Base-by-base conservation (phyloP, 2,329 filamentous ascomycete genomes). In the Fusarium pininemorale region DNA sequence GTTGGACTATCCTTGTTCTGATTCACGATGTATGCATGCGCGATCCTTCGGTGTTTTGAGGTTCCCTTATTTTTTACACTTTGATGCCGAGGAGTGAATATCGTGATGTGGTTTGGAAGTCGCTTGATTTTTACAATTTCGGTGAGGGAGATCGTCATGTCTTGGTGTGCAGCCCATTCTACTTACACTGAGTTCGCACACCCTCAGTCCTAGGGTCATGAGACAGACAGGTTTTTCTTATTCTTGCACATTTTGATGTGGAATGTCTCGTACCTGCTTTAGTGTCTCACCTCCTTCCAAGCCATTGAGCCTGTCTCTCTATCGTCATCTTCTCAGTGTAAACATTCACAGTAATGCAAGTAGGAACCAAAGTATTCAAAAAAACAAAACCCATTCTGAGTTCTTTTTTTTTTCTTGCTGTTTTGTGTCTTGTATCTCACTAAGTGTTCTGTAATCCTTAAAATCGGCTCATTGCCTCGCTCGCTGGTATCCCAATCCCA, bases 401-500 rank as follows among this genome's bases (percentile, higher is more conserved):
- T 74, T 73, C 62, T 50, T 65, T 66, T 66, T 72, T 63, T 56
- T 73, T 73, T 61, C 41, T 69, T 30, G 26, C 22, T 70, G 54
- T 66, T 70, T 70, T 67, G 56, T 73, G 63, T 72, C 68, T 70
- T 74, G 66, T 68, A 74, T 73, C 70, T 73, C 38, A 45, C 42
- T 59, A 37, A 62, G 41, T 73, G 67, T 74, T 61, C 70, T 71
- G 71, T 73, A 68, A 28, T 73, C 62, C 70, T 57, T 30, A 63
- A 56, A 60, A 57, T 62, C 39, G 66, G 44, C 66, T 70, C 30
- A 60, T 41, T 47, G 62, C 60, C 42, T 67, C 37, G 47, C 58
- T 55, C 53, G 59, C 56, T 73, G 70, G 54, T 72, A 73, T 72
- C 70, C 50, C 28, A 48, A 62, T 61, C 69, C 69, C 61, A 44